Evolutionary conservation across 345 rosid species (phyloP).

Genomic region (Melaleuca alternifolia): DNA sequence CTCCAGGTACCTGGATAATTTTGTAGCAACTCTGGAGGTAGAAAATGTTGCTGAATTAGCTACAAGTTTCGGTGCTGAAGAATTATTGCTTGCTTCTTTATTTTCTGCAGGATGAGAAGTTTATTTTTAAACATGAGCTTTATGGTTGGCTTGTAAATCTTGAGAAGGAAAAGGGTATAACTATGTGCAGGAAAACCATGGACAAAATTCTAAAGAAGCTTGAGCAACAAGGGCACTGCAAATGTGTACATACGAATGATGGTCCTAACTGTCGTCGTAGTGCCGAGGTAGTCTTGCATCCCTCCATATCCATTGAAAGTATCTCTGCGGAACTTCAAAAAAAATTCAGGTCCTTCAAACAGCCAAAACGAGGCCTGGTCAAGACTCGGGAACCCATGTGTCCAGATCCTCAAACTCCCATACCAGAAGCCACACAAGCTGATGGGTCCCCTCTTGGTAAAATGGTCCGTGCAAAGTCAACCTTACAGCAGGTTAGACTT

Average conservation of each 20-base stretch:
- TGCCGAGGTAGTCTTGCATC: constrained; percentile 53
- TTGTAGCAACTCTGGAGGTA: neutral
- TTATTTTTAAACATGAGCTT: constrained; percentile 61
- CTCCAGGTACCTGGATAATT: constrained; percentile 29
- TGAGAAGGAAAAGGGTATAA: constrained; percentile 58
- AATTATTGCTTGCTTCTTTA: neutral
- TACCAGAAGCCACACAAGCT: constrained; percentile 62
- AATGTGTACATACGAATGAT: constrained; percentile 45
- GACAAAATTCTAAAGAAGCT: constrained; percentile 58
- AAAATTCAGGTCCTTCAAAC: constrained; percentile 56
- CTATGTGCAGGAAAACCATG: constrained; percentile 61
- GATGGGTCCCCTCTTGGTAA: constrained; percentile 77
- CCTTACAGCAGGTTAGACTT: neutral
- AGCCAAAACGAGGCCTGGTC: constrained; percentile 38
- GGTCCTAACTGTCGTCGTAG: constrained; percentile 38
- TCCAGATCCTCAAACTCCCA: constrained; percentile 40
- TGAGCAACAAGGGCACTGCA: constrained; percentile 74
- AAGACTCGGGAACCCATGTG: constrained; percentile 16
- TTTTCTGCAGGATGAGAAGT: constrained; percentile 46
- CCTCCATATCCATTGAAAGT: constrained; percentile 32
- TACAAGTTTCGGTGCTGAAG: neutral
- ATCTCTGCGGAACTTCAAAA: constrained; percentile 50
- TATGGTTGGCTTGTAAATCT: constrained; percentile 67
- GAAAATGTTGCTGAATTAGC: neutral
- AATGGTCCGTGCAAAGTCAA: constrained; percentile 56